Evolutionary conservation across 768 basidiomycete genomes (phyloP).

Genomic region (Lactarius akahatsu): DNA sequence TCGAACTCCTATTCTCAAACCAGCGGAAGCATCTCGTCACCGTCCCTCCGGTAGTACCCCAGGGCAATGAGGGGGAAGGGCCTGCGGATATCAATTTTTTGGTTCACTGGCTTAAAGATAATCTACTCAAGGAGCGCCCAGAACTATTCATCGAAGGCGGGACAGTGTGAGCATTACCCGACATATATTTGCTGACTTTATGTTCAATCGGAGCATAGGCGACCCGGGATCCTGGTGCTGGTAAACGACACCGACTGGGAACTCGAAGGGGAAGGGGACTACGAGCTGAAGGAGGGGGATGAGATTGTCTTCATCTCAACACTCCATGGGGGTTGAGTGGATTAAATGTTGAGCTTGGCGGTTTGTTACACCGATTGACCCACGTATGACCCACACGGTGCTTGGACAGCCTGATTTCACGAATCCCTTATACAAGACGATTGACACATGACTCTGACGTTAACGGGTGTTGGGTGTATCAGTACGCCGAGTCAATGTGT

Average conservation of each 20-base stretch:
- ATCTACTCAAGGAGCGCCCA: conserved; percentile 76
- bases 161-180: conserved; percentile 65
- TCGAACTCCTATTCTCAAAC: conserved; percentile 82
- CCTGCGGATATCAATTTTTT: conserved; percentile 71
- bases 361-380: conserved; percentile 3
- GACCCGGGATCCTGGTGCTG: conserved; percentile 95
- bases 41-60: conserved; percentile 49
- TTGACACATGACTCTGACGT: background rate
- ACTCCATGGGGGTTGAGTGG: conserved; percentile 76
- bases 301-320: conserved; percentile 97
- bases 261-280: conserved; percentile 26
- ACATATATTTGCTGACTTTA: background rate
- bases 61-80: conserved; percentile 36
- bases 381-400: background rate
- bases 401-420: background rate
- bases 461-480: background rate
- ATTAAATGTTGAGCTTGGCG: background rate
- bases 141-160: conserved; percentile 88
- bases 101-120: conserved; percentile 72
- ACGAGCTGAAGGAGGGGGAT: conserved; percentile 47
- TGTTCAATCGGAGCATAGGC: conserved; percentile 46
- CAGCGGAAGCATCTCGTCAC: conserved; percentile 55
- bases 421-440: background rate
- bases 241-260: conserved; percentile 40
- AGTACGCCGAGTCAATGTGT: background rate